Evolutionary conservation across 495 filamentous ascomycete genomes (phyloP).

Genomic region (Trichodelitschia bisporula): DNA sequence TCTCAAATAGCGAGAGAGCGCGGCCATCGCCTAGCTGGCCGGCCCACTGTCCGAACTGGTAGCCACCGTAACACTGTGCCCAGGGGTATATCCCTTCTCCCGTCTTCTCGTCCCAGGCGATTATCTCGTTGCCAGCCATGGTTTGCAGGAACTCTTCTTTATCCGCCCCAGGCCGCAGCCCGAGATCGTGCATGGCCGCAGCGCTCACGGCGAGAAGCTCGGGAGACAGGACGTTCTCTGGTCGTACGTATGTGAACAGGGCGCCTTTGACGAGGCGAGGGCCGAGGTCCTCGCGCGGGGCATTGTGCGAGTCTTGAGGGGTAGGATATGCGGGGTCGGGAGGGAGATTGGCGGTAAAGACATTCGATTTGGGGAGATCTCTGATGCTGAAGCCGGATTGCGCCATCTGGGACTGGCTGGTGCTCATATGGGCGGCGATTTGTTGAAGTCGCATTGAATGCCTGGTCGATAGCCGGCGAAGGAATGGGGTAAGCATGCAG

Average conservation of each 20-base stretch:
- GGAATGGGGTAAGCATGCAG: too few relatives aligned
- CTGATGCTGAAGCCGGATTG: conserved; percentile 21
- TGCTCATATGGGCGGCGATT: conserved; percentile 28
- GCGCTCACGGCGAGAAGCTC: conserved; percentile 62
- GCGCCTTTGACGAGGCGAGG: conserved; percentile 71
- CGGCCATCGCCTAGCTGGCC: conserved; percentile 88
- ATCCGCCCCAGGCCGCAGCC: conserved; percentile 39
- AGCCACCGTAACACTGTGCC: conserved; percentile 94
- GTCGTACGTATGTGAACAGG: conserved; percentile 74
- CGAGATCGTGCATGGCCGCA: conserved; percentile 54
- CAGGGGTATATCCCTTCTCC: conserved; percentile 65
- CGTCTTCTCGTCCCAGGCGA: conserved; percentile 21
- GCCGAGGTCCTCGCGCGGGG: conserved; percentile 46
- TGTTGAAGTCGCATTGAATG: conserved; percentile 18
- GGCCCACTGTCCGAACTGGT: conserved; percentile 57
- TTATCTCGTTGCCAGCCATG: conserved; percentile 56
- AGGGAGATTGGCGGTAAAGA: conserved; percentile 57
- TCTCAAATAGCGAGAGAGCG: conserved; percentile 82
- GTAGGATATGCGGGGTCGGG: conserved; percentile 61
- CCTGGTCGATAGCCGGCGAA: too few relatives aligned
- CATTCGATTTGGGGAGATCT: conserved; percentile 65
- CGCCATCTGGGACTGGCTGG: conserved; percentile 4
- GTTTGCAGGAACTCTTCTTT: conserved; percentile 48
- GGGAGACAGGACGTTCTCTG: conserved; percentile 33
- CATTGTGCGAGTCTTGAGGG: conserved; percentile 51